Conservation (phyloP, 2,329 filamentous ascomycete genomes). For the Rosellinia necatrix region DNA sequence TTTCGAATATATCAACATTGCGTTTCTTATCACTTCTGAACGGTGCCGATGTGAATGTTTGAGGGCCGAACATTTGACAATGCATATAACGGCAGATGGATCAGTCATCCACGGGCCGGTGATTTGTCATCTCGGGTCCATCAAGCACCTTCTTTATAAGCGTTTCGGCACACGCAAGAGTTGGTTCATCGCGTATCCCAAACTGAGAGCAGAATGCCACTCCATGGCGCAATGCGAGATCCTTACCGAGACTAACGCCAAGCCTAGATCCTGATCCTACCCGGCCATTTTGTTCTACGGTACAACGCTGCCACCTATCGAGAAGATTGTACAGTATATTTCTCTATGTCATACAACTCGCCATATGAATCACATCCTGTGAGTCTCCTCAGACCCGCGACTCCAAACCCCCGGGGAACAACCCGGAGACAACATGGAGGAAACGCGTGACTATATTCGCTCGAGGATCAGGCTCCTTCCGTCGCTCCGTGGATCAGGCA, state of each 20-base stretch:
- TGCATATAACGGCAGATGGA: neutral
- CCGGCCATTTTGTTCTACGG: constrained; percentile 5
- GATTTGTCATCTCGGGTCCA: constrained; percentile 11
- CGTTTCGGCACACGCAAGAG: constrained; percentile 19
- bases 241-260: constrained; percentile 2
- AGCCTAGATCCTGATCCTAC: constrained; percentile 18
- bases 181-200: neutral
- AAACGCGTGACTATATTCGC: neutral
- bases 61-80: neutral
- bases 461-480: constrained; percentile 18
- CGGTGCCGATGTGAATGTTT: neutral
- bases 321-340: neutral
- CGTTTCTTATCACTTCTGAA: neutral
- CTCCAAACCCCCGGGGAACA: neutral
- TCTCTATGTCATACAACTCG: neutral
- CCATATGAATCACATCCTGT: neutral
- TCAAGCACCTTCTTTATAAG: neutral
- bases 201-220: neutral
- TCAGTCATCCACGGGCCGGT: neutral
- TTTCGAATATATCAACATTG: constrained; percentile 22
- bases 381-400: neutral
- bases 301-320: constrained; percentile 2
- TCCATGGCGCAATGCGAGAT: constrained; percentile 2
- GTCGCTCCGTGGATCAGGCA: neutral
- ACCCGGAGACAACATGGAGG: neutral